Percentiles rank a stretch among this genome's conserved stretches.
phyloP scores from a whole-genome alignment of 345 rosid species.

The Murraya paniculata region DNA sequence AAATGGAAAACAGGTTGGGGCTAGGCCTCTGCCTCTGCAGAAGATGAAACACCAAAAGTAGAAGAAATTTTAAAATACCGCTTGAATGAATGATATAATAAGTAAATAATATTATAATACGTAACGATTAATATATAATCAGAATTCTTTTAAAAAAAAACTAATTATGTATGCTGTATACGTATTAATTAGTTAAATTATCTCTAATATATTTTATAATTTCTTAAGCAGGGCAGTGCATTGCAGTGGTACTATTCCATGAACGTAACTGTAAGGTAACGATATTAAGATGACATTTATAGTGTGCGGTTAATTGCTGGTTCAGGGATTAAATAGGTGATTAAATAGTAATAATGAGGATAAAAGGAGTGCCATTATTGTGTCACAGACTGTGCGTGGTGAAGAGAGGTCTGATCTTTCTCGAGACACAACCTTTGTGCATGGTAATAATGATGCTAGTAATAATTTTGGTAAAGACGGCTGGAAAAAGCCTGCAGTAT shows the following conservation, averaged over 20 bases:
- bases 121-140: no score
- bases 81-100: no score
- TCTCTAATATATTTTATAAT: no score
- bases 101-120: no score
- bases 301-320: not conserved
- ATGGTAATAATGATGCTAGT: slow-evolving; percentile 30
- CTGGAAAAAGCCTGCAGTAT: slow-evolving; percentile 33
- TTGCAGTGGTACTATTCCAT: slow-evolving; percentile 14
- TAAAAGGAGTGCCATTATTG: slow-evolving; percentile 29
- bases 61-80: no score
- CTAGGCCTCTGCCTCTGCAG: slow-evolving; percentile 17
- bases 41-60: slow-evolving; percentile 12
- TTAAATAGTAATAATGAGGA: slow-evolving; percentile 9
- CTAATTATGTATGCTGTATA: no score
- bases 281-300: not conserved
- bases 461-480: slow-evolving; percentile 45
- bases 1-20: not conserved
- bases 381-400: slow-evolving; percentile 24
- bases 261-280: slow-evolving; percentile 6
- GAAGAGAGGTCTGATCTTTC: slow-evolving; percentile 15
- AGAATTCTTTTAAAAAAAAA: no score
- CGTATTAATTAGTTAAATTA: no score
- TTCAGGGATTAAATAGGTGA: slow-evolving; percentile 14
- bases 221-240: not conserved
- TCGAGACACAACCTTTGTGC: slow-evolving; percentile 34